Evolutionary conservation across 495 filamentous ascomycete genomes (phyloP), one percentile per base, ranked within the genome.

Genomic region (Penicillium cataractarum): DNA sequence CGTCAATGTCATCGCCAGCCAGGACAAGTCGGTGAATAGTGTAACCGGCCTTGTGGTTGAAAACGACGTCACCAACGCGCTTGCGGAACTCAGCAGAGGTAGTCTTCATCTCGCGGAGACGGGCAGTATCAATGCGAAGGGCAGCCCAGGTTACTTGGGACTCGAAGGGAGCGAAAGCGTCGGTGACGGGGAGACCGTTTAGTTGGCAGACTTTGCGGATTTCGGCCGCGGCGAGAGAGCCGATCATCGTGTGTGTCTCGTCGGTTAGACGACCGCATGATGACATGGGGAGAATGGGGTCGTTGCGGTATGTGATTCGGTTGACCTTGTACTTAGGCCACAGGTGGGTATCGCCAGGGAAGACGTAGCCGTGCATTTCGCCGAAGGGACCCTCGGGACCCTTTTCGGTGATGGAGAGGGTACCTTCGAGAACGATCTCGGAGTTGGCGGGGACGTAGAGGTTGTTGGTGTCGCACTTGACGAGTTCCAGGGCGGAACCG

Each of bases 91-190:
- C 70, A 12, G 64, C 55, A 1, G 74, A 54, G 6, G 52, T 76
- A 12, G 66, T 75, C 2, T 77, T 75, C 61, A 76, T 64, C 3
- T 61, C 59, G 4, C 66, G 68, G 0, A 81, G 72, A 12, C 68
- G 65, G 2, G 64, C 51, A 2, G 63, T 74, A 54, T 81, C 76
- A 8, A 80, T 63, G 12, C 71, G 65, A 6, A 79, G 58, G 0
- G 71, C 79, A 1, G 73, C 72, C 79, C 79, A 81, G 9, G 75
- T 76, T 0, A 75, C 73, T 37, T 79, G 75, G 6, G 76, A 76
- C 44, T 76, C 72, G 61, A 78, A 78, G 1, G 76, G 79, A 17
- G 76, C 37, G 44, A 76, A 76, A 5, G 74, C 70, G 15, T 78
- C 72, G 0, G 62, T 73, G 21, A 80, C 60, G 19, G 79, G 78